Conservation (phyloP, 2,329 filamentous ascomycete species). For the Huntiella decipiens region DNA sequence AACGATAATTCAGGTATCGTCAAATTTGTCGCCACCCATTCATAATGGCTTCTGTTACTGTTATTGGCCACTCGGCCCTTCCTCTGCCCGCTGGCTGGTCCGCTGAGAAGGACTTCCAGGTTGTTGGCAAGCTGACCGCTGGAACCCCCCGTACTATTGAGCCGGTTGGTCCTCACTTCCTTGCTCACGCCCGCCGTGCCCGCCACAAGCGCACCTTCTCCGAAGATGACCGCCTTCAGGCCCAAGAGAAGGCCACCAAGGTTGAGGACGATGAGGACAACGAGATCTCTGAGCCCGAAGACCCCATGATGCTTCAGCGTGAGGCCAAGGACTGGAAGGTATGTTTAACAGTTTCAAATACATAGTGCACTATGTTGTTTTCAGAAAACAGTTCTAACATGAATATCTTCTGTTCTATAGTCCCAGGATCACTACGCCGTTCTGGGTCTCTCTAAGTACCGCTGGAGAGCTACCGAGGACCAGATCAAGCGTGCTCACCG, state of each 20-base stretch:
- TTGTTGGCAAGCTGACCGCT: slow-evolving; percentile 54
- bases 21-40: slow-evolving; percentile 4
- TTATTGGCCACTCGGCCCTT: slow-evolving; percentile 49
- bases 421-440: slow-evolving; percentile 96
- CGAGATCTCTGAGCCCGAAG: slow-evolving; percentile 86
- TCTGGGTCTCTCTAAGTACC: slow-evolving; percentile 79
- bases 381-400: background rate
- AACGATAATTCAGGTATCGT: slow-evolving; percentile 12
- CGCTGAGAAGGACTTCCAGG: slow-evolving; percentile 82
- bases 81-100: slow-evolving; percentile 63
- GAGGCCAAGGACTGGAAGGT: slow-evolving; percentile 99
- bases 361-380: too few relatives aligned
- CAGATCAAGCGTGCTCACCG: slow-evolving; percentile 98
- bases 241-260: slow-evolving; percentile 86
- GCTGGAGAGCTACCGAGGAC: slow-evolving; percentile 82
- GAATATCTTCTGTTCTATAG: slow-evolving; percentile 23
- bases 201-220: slow-evolving; percentile 96
- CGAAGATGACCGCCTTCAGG: slow-evolving; percentile 94
- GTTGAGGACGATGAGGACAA: slow-evolving; percentile 77
- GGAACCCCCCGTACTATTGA: slow-evolving; percentile 77
- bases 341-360: slow-evolving; percentile 15
- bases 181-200: slow-evolving; percentile 88
- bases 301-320: slow-evolving; percentile 74
- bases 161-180: slow-evolving; percentile 91
- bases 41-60: slow-evolving; percentile 44